Evolutionary conservation across 192 early-diverging fungal species (phyloP).

Genomic region (Coemansia asiatica): DNA sequence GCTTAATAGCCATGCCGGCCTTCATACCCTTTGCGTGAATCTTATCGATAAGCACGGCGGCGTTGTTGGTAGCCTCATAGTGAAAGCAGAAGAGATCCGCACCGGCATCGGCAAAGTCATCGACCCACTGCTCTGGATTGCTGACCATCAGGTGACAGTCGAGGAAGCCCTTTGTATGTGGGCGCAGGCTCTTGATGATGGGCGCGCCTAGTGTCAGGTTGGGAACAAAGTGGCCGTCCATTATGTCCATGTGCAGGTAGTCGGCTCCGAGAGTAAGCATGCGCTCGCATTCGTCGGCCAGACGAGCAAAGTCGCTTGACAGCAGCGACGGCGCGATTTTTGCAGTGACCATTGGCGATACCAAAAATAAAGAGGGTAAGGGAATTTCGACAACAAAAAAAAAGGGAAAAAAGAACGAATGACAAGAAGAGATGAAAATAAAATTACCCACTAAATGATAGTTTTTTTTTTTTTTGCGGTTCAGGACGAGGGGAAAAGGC

Average conservation of each 20-base stretch:
- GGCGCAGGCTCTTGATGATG: conserved; percentile 80
- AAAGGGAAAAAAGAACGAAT: no score
- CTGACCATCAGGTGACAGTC: conserved; percentile 83
- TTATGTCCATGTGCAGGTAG: conserved; percentile 88
- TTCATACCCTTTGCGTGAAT: conserved; percentile 87
- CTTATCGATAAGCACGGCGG: conserved; percentile 71
- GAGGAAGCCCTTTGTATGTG: conserved; percentile 88
- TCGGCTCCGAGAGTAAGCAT: conserved; percentile 92
- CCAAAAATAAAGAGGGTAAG: neutral
- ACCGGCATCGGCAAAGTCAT: conserved; percentile 90
- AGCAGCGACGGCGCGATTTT: conserved; percentile 93
- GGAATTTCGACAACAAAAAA: neutral
- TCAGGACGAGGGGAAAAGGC: no score
- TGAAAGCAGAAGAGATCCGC: conserved; percentile 89
- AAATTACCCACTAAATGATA: no score
- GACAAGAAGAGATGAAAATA: neutral
- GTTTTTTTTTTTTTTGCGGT: no score
- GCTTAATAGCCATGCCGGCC: conserved; percentile 90
- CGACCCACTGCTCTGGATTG: conserved; percentile 83
- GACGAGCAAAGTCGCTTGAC: conserved; percentile 83
- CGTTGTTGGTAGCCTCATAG: conserved; percentile 82
- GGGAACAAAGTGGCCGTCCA: conserved; percentile 98
- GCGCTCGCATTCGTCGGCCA: conserved; percentile 81
- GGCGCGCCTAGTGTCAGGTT: conserved; percentile 95
- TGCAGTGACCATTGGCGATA: conserved; percentile 58